Evolutionary conservation across 495 filamentous ascomycete species (phyloP).

Genomic region (Neurospora sp.): DNA sequence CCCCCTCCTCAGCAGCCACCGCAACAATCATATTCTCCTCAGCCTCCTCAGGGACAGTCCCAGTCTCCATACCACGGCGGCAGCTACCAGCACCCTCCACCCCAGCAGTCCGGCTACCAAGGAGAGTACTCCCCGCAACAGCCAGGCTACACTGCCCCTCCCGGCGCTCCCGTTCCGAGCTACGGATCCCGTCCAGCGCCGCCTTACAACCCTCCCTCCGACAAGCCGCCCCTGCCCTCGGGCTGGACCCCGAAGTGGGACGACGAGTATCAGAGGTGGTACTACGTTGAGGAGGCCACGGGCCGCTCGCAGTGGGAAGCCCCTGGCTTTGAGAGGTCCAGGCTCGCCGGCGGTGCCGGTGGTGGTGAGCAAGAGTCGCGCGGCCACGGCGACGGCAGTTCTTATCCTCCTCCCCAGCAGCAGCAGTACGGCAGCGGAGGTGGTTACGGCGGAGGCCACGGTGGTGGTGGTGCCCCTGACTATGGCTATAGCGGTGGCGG

Average conservation of each 20-base stretch:
- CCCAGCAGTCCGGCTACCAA: slow-evolving; percentile 1
- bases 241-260: slow-evolving; percentile 57
- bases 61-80: slow-evolving; percentile 21
- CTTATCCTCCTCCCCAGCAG: background rate
- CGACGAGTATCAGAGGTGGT: slow-evolving; percentile 44
- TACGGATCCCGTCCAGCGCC: slow-evolving; percentile 18
- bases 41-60: slow-evolving; percentile 10
- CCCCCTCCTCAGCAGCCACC: slow-evolving; percentile 6
- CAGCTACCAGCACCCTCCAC: slow-evolving; percentile 10
- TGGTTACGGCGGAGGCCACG: background rate
- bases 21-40: slow-evolving; percentile 9
- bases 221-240: slow-evolving; percentile 42
- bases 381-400: slow-evolving; percentile 1
- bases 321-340: slow-evolving; percentile 24
- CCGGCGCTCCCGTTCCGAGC: background rate
- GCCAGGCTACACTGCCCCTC: slow-evolving; percentile 9
- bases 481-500: background rate
- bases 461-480: background rate
- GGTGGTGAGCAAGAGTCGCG: slow-evolving; percentile 1
- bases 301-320: slow-evolving; percentile 53
- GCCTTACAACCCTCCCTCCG: slow-evolving; percentile 32
- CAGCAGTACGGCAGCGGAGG: background rate
- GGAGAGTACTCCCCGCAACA: slow-evolving; percentile 4
- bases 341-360: background rate
- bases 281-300: slow-evolving; percentile 48